These are phyloP conservation scores for Helotiales sp. DNA, from an alignment of 2,329 filamentous ascomycete species.

Conservation along the genomic window DNA sequence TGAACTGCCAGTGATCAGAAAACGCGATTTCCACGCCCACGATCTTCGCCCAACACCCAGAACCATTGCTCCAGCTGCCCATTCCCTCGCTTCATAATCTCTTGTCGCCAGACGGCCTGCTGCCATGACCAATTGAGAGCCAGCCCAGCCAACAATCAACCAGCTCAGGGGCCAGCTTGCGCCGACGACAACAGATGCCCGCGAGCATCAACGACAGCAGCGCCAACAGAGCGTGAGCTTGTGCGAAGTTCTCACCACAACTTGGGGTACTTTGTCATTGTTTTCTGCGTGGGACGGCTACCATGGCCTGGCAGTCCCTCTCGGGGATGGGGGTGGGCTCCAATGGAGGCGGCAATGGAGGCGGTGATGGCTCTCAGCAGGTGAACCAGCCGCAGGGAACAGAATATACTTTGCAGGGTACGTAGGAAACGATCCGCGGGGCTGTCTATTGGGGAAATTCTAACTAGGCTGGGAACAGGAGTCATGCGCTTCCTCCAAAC, in stretches of 20 bases:
- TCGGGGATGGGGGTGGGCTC: constrained; percentile 54
- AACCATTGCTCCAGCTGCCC: background rate
- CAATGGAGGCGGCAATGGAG: constrained; percentile 39
- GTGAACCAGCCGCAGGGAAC: constrained; percentile 61
- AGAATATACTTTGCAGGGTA: constrained; percentile 75
- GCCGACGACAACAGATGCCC: constrained; percentile 15
- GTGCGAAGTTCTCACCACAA: constrained; percentile 3
- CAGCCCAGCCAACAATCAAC: background rate
- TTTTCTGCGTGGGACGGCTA: constrained; percentile 2
- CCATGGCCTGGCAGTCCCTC: constrained; percentile 74
- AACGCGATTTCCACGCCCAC: constrained; percentile 4
- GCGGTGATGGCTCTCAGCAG: constrained; percentile 36
- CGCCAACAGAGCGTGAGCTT: constrained; percentile 24
- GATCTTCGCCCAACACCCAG: no score
- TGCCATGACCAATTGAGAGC: constrained; percentile 5
- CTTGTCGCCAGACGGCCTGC: background rate
- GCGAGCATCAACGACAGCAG: constrained; percentile 11
- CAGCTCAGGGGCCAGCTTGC: constrained; percentile 8
- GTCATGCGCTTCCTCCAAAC: constrained; percentile 99
- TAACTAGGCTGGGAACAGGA: constrained; percentile 60
- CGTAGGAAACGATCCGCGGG: background rate
- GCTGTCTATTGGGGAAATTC: background rate
- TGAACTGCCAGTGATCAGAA: background rate
- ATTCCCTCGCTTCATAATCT: background rate
- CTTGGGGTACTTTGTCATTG: background rate